Evolutionary conservation across 75 land plant species (phyloP).

Genomic region (Pinus taeda): DNA sequence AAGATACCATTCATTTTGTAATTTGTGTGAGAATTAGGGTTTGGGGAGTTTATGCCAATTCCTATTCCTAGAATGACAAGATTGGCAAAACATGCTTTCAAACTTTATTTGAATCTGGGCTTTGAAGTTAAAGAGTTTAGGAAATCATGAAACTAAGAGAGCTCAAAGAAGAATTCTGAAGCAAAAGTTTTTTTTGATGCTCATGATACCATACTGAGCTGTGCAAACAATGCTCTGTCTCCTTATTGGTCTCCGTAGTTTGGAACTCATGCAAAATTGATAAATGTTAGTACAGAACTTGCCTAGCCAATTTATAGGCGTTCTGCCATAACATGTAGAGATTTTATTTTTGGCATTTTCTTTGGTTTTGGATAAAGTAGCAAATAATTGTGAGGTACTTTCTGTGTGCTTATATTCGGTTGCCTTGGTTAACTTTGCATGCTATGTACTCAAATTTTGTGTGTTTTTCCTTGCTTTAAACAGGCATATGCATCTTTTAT

Average conservation of each 20-base stretch:
- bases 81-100: background rate
- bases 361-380: background rate
- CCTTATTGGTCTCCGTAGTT: background rate
- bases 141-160: too few species aligned
- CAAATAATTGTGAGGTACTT: background rate
- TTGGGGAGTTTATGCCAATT: background rate
- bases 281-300: background rate
- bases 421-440: background rate
- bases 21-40: background rate
- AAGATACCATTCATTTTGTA: background rate
- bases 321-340: background rate
- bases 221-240: background rate
- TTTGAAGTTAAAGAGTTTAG: too few species aligned
- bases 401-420: background rate
- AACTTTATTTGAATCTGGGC: too few species aligned
- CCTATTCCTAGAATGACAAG: background rate
- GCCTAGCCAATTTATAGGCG: background rate
- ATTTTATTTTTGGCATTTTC: background rate
- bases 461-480: background rate
- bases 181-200: background rate
- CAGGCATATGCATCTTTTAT: conserved; percentile 98
- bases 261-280: background rate
- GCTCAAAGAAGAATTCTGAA: too few species aligned
- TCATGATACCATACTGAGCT: background rate
- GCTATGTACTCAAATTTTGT: background rate